Evolutionary conservation across 2,329 filamentous ascomycete genomes (phyloP).

Genomic region (Lachnellula hyalina): DNA sequence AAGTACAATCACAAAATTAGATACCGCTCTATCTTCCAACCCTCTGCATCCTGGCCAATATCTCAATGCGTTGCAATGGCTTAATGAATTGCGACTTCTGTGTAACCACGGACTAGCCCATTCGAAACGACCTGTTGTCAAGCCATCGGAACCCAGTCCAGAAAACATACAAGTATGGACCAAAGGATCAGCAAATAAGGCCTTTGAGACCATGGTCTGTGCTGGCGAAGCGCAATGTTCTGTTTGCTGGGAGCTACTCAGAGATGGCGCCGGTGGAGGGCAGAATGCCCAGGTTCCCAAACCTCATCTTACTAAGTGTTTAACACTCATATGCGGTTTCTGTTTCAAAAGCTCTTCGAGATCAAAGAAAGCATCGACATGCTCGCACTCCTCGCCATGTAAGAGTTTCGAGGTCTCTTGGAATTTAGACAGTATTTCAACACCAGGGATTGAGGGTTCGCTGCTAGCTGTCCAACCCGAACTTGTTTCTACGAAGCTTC

Average conservation of each 20-base stretch:
- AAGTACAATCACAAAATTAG: slow-evolving; percentile 29
- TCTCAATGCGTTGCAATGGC: slow-evolving; percentile 40
- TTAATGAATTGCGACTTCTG: slow-evolving; percentile 41
- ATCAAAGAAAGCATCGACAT: slow-evolving; percentile 29
- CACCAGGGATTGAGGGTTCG: background rate
- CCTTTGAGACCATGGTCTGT: slow-evolving; percentile 24
- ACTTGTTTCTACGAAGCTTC: slow-evolving; percentile 10
- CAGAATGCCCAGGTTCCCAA: slow-evolving; percentile 1
- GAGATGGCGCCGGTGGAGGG: background rate
- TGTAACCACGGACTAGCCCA: slow-evolving; percentile 44
- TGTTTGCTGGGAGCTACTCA: slow-evolving; percentile 2
- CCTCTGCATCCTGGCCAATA: slow-evolving; percentile 23
- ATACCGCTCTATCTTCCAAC: slow-evolving; percentile 30
- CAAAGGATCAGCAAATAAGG: slow-evolving; percentile 28
- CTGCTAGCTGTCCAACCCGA: background rate
- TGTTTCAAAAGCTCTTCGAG: slow-evolving; percentile 20
- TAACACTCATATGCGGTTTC: slow-evolving; percentile 31
- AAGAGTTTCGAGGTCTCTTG: slow-evolving; percentile 7
- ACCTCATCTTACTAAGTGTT: slow-evolving; percentile 32
- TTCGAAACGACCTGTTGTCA: slow-evolving; percentile 15
- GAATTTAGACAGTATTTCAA: background rate
- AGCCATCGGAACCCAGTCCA: too few relatives aligned
- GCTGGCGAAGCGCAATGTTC: slow-evolving; percentile 7
- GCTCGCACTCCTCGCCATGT: slow-evolving; percentile 20
- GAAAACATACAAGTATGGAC: background rate